Evolutionary conservation across 2,329 filamentous ascomycete genomes (phyloP), one percentile per base, ranked within the genome.

Genomic region (Aspergillus pseudoterreus): DNA sequence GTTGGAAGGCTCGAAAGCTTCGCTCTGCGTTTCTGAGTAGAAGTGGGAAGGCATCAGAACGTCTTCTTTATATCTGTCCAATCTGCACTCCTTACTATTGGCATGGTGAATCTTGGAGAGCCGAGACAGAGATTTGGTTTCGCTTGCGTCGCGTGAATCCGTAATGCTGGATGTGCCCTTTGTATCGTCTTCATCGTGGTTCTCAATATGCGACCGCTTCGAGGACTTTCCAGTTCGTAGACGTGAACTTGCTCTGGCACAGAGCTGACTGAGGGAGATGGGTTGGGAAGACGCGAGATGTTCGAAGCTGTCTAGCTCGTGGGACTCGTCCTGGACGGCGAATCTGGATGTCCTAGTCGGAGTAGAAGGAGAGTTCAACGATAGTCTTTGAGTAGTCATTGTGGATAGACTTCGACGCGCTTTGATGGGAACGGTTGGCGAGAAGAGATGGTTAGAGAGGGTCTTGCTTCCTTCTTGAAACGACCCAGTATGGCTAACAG

Each of bases 231-330:
- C 49, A 6, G 51, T 57, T 55, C 57, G 62, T 33, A 57, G 58
- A 22, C 54, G 52, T 17, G 59, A 56, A 39, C 50, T 51, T 11
- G 53, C 47, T 44, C 51, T 60, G 11, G 32, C 55, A 38, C 53
- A 55, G 14, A 63, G 44, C 12, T 63, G 53, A 14, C 57, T 57
- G 32, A 64, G 43, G 42, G 59, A 56, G n/a, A 64, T 47, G 2
- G 61, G 60, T 14, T 57, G 58, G 24, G 63, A 63, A 4, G 62
- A 64, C 6, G 58, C 54, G 12, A 64, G 52, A 1, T 61, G 55
- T 43, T 59, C 58, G 19, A 59, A 39, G 42, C 54, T 54, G 46
- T 53, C 41, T 14, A 65, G 32, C 39, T 64, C 62, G 19, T 58
- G 46, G 11, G 43, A 47, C 9, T 45, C 30, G 30, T 42, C 43